phyloP scores from a whole-genome alignment of 192 early-diverging fungal genomes.

The Linnemannia elongata region DNA sequence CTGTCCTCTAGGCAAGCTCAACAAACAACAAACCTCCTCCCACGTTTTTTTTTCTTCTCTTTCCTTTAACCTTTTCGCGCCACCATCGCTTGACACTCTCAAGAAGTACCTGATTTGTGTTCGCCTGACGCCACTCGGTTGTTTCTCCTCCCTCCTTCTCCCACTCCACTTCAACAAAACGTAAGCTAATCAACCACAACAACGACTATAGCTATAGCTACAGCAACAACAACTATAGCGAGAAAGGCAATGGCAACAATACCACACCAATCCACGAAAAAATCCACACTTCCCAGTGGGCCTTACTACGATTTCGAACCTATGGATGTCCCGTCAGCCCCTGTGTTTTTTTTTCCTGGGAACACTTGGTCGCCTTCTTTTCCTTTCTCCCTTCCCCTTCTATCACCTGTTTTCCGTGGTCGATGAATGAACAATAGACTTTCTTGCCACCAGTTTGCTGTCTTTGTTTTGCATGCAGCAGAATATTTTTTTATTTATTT shows the following conservation, averaged over 20 bases:
- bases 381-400: not conserved
- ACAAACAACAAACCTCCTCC: not conserved
- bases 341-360: not conserved
- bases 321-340: not conserved
- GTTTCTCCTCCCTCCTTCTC: not conserved
- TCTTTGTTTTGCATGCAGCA: not conserved
- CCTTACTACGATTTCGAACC: not conserved
- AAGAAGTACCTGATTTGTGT: conserved; percentile 7
- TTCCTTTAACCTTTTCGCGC: not conserved
- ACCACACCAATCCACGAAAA: not conserved
- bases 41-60: not conserved
- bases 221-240: not conserved
- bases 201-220: not conserved
- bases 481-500: not conserved
- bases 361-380: not conserved
- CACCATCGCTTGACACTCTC: not conserved
- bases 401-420: not conserved
- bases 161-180: not conserved
- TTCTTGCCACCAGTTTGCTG: conserved; percentile 6
- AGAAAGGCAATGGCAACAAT: not conserved
- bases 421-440: not conserved
- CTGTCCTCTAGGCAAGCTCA: conserved; percentile 5
- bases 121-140: conserved; percentile 4
- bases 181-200: not conserved
- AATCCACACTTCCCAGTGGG: not conserved